Base-by-base conservation (phyloP, 805 yeast species). In the Metschnikowia cubensis region DNA sequence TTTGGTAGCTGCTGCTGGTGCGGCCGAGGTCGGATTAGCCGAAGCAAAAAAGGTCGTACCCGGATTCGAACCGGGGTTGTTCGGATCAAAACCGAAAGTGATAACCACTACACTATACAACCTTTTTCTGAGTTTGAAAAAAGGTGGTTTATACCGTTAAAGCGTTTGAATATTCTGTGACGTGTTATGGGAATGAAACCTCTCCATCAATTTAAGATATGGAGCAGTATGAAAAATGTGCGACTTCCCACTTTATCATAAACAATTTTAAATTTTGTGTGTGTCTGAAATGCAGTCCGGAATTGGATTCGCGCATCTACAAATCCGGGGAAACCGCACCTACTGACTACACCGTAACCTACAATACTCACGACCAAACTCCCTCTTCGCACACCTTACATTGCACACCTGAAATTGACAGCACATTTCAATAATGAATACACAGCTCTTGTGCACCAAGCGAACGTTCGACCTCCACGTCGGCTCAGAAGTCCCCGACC, bases 31-130 rank as follows among this genome's bases (percentile, higher is more conserved):
- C 40, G 25, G 40, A 36, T 6, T 10, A 18, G 20, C 3, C 20
- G 20, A 18, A 18, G 20, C 3, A 15, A 17, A 39, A 39, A 37
- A 82, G 87, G 86, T 81, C 87, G 80, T 80, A 79, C 87, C 87
- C 87, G 87, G 87, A 81, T 81, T 83, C 87, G 87, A 83, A 83
- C 87, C 82, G 87, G 86, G 86, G 87, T 83, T 80, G 82, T 74
- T 69, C 80, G 87, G 87, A 83, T 82, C 87, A 82, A 78, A 82
- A 82, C 86, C 87, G 80, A 81, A 75, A 75, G 86, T 82, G 86
- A 82, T 82, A 81, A 82, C 86, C 86, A 80, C 86, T 82, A 82
- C 86, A 82, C 86, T 81, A 82, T 79, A 80, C 73, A 69, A 70
- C 74, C 74, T 2, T 44, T 2, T 38, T 32, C n/a, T 32, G 15